A percentile compares a stretch with the other conserved stretches of the same genome.
phyloP scores from a whole-genome alignment of 306 rosid species.

The Trifolium pratense region DNA sequence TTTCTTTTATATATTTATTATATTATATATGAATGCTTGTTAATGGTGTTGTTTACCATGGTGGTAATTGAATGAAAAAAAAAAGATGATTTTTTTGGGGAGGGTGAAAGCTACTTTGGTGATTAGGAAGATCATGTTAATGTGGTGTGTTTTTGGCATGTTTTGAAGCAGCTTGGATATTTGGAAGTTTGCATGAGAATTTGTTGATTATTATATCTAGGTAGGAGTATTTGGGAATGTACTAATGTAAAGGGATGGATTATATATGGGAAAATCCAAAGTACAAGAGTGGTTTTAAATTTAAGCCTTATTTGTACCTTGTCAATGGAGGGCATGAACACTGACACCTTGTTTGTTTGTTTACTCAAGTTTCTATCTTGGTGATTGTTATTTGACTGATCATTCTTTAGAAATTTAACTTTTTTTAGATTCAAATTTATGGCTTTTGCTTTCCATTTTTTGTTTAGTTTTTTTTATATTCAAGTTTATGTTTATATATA shows the following conservation, averaged over 20 bases:
- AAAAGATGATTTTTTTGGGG: conserved; percentile 4
- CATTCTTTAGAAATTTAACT: neutral
- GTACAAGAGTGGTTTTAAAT: conserved; percentile 1
- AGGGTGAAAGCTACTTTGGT: conserved; percentile 25
- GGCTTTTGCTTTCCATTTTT: neutral
- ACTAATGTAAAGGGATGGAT: neutral
- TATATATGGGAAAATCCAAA: conserved; percentile 24
- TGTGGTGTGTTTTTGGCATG: conserved; percentile 25
- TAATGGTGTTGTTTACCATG: conserved; percentile 41
- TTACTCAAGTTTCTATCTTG: conserved; percentile 18
- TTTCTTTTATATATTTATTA: conserved; percentile 2
- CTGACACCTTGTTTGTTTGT: conserved; percentile 34
- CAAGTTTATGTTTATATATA: too few relatives aligned
- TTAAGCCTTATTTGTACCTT: conserved; percentile 15
- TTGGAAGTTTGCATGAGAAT: conserved; percentile 39
- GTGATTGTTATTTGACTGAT: neutral
- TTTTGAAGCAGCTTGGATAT: conserved; percentile 18
- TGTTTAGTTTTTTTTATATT: too few relatives aligned
- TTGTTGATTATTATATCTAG: conserved; percentile 28
- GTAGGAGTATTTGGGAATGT: conserved; percentile 31
- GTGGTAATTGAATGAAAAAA: neutral
- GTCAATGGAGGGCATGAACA: conserved; percentile 18
- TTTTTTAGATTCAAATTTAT: neutral
- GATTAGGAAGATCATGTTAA: conserved; percentile 24
- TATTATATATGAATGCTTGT: conserved; percentile 31